Base-by-base conservation (phyloP, 2,329 filamentous ascomycete genomes). In the Botrytis aclada region DNA sequence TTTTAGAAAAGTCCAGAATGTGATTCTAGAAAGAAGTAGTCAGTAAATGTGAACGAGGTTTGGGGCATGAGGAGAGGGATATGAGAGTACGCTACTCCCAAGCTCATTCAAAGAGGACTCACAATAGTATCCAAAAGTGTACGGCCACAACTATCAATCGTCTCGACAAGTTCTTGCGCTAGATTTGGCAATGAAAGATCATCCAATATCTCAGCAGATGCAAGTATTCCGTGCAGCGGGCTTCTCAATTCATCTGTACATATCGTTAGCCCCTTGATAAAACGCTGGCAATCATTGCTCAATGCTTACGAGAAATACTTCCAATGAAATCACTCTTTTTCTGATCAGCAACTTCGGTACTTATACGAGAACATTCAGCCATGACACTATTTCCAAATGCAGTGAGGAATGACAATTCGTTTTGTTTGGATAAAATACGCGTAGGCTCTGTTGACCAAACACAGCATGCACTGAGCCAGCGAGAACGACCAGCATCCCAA, bases 291-390 rank as follows among this genome's bases (percentile, higher is more conserved):
- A 61, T 34, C 20, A 25, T 61, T 25, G 34, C 9, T 45, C 88
- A 82, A 22, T 89, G 78, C 72, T 89, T 88, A 77, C 89, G 88
- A 29, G 86, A 88, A 74, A 89, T 88, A 41, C 85, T 88, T 1
- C 86, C 87, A 60, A 89, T 88, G 73, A 89, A 89, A 16, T 87
- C 87, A 1, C 85, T 85, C 75, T 89, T 89, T 60, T 87, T 86
- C 32, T 83, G 83, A 72, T 86, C 84, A 4, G 84, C 85, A 43
- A 84, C 84, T 51, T 85, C 80, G 0, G 86, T 86, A 73, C 88
- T 86, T 64, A 88, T 82, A n/a, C 86, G 82, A 0, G 85, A 84
- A 10, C 88, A 82, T 72, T 89, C 86, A 20, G 84, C 85, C 84
- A 89, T 89, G 67, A 85, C 86, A 29, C 83, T 84, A 72, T 85